phyloP scores from a whole-genome alignment of 495 filamentous ascomycete species.

The Extremus antarcticus region DNA sequence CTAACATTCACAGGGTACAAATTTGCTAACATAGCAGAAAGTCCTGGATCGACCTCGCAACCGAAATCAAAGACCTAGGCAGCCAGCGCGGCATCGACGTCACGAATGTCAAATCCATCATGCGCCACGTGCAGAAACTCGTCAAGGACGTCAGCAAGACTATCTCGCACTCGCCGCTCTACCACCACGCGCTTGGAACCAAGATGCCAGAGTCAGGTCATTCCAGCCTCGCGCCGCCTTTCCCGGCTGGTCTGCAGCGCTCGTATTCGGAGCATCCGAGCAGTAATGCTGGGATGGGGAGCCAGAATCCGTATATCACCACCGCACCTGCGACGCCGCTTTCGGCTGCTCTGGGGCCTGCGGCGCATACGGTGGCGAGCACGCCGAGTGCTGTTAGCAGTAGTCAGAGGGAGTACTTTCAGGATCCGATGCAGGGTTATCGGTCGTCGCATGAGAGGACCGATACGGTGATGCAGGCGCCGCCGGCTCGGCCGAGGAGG shows the following conservation, averaged over 20 bases:
- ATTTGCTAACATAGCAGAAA: constrained; percentile 19
- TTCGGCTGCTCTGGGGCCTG: constrained; percentile 20
- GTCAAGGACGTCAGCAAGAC: constrained; percentile 63
- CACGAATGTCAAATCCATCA: constrained; percentile 52
- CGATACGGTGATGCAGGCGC: constrained; percentile 15
- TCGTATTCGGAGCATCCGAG: background rate
- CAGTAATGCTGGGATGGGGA: background rate
- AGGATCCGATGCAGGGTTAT: background rate
- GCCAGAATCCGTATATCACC: constrained; percentile 3
- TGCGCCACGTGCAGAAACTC: constrained; percentile 64
- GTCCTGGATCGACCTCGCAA: constrained; percentile 63
- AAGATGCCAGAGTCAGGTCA: background rate
- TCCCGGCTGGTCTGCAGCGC: constrained; percentile 3
- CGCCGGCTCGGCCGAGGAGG: background rate
- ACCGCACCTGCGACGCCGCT: constrained; percentile 20
- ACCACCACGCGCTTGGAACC: constrained; percentile 30
- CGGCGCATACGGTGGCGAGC: constrained; percentile 19
- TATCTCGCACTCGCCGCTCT: constrained; percentile 72
- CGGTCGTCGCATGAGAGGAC: constrained; percentile 2
- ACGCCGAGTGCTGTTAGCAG: background rate
- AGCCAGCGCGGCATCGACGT: constrained; percentile 39
- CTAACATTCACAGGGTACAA: background rate
- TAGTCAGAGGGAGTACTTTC: background rate
- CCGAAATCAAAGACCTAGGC: constrained; percentile 57
- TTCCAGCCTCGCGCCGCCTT: constrained; percentile 3